A percentile compares a stretch with the other conserved stretches of the same genome.
phyloP scores from a whole-genome alignment of 495 filamentous ascomycete species.

The Thermothielavioides terrestris region DNA sequence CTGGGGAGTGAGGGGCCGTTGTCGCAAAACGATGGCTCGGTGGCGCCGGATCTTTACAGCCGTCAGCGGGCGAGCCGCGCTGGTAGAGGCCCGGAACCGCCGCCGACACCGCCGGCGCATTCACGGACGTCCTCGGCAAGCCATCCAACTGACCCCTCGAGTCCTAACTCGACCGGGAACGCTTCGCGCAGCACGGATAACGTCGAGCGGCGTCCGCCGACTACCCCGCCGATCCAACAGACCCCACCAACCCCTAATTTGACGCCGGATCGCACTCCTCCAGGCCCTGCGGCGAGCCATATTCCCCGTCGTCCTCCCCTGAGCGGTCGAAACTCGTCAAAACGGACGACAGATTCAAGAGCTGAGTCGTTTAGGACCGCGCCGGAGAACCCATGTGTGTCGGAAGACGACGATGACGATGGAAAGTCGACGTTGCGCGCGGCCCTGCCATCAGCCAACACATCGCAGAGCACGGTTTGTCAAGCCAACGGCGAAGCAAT shows the following conservation, averaged over 20 bases:
- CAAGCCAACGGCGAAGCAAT: constrained; percentile 28
- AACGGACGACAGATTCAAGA: constrained; percentile 45
- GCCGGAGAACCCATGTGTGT: constrained; percentile 50
- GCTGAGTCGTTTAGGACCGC: constrained; percentile 70
- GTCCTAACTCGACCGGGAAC: constrained; percentile 26
- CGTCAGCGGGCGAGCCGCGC: constrained; percentile 26
- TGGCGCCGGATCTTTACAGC: constrained; percentile 10
- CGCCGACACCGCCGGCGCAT: constrained; percentile 48
- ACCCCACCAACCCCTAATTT: constrained; percentile 66
- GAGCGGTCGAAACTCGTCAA: constrained; percentile 37
- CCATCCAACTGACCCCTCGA: constrained; percentile 29
- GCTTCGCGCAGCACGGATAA: constrained; percentile 27
- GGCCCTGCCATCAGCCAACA: constrained; percentile 34
- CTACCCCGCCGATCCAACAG: constrained; percentile 53
- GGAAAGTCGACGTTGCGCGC: constrained; percentile 40
- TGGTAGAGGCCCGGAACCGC: constrained; percentile 33
- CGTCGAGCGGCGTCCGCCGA: constrained; percentile 26
- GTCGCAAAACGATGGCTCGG: constrained; percentile 20
- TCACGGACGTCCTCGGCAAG: constrained; percentile 43
- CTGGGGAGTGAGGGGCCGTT: constrained; percentile 12
- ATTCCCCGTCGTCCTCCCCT: constrained; percentile 32
- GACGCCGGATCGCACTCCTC: constrained; percentile 64
- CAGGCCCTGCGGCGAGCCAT: constrained; percentile 34
- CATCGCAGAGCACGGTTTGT: constrained; percentile 34
- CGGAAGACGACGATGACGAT: constrained; percentile 52